These are phyloP conservation scores for Boeremia lycopersici DNA, from an alignment of 2,329 filamentous ascomycete genomes.

Conservation along the genomic window DNA sequence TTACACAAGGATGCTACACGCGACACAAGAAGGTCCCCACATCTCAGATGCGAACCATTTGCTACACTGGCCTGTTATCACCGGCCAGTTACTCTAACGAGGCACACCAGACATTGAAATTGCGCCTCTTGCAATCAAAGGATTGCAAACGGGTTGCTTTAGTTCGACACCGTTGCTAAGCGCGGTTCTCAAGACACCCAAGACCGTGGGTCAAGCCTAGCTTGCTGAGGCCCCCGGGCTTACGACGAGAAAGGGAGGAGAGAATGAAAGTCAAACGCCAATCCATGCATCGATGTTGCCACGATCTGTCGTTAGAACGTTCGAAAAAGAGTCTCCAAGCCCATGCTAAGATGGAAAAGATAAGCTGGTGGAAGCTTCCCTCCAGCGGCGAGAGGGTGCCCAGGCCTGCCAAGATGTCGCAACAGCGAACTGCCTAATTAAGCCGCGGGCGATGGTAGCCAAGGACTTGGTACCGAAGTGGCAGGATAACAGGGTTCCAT, in stretches of 20 bases:
- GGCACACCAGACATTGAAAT: constrained; percentile 18
- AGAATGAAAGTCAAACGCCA: constrained; percentile 17
- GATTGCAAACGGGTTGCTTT: constrained; percentile 14
- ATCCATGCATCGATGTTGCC: constrained; percentile 18
- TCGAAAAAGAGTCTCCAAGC: constrained; percentile 31
- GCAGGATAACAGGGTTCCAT: constrained; percentile 25
- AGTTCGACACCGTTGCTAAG: constrained; percentile 25
- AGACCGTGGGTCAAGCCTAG: constrained; percentile 26
- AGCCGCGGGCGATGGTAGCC: constrained; percentile 18
- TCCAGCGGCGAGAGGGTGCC: constrained; percentile 8
- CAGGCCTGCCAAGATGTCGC: constrained; percentile 20
- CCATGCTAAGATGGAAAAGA: constrained; percentile 27
- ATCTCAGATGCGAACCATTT: constrained; percentile 6
- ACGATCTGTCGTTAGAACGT: constrained; percentile 19
- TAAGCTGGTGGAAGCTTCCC: constrained; percentile 24
- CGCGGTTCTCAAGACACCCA: constrained; percentile 23
- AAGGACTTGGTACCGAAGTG: constrained; percentile 24
- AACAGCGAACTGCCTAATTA: constrained; percentile 16
- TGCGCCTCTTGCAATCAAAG: constrained; percentile 22
- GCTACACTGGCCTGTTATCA: constrained; percentile 23
- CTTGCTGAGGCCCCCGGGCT: constrained; percentile 16
- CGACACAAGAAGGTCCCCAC: constrained; percentile 11
- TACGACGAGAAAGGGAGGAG: constrained; percentile 31
- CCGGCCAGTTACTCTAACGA: constrained; percentile 5
- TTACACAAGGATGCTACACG: constrained; percentile 22